Evolutionary conservation across 2,329 filamentous ascomycete genomes (phyloP), one percentile per base, ranked within the genome.

Genomic region (Aspergillus pseudonomiae): DNA sequence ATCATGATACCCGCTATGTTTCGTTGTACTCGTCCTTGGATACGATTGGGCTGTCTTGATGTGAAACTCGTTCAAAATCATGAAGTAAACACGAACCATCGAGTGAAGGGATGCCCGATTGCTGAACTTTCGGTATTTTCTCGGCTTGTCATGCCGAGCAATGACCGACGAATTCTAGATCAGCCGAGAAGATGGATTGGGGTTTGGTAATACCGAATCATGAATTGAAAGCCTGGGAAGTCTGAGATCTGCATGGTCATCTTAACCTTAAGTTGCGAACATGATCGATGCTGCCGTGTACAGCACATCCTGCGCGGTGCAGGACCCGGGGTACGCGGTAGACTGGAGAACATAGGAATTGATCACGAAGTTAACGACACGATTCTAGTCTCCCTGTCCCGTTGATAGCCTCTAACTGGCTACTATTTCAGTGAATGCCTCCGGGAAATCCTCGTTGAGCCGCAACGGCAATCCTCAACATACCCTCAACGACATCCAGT

Each of bases 141-240:
- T 41, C 39, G 39, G 39, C 39, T 4, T n/a, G 16, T 9, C 16
- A 41, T 0, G 16, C 39, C 39, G 39, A 41, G 39, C 9, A 14
- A 41, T 4, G 7, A 4, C 39, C 39, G 39, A 41, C 39, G 7
- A 41, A n/a, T n/a, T 16, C 7, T n/a, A 41, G 7, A 41, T 4
- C 6, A 14, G 9, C 39, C 16, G 2, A 41, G 16, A 6, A 0
- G 39, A 16, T 41, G 39, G 6, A 41, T 41, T 7, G 16, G 16
- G 0, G 2, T 41, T 41, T 19, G 6, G 36, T 16, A 41, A 9
- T 19, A n/a, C 6, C 19, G 4, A 3, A 19, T 41, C 16, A 41
- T 3, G 19, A 19, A n/a, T 19, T 2, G 16, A n/a, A 7, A 0
- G 16, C 16, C 7, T 10, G 3, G 7, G n/a, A 16, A 19, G 1